These are phyloP conservation scores for Phyllosticta citribraziliensis DNA, from an alignment of 2,329 filamentous ascomycete genomes.

Conservation along the genomic window DNA sequence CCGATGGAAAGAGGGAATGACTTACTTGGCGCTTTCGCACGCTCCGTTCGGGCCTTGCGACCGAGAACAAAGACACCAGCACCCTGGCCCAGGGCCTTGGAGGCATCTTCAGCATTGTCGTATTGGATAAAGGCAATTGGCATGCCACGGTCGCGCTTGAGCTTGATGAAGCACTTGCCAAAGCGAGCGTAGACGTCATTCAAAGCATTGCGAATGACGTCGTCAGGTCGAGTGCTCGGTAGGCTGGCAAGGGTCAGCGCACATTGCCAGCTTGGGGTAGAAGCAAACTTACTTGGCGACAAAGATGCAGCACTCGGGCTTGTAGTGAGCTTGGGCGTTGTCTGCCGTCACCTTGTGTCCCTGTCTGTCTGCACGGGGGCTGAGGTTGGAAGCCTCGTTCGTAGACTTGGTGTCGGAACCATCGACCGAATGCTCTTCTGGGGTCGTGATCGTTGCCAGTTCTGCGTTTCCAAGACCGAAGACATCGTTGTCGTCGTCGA, in stretches of 20 bases:
- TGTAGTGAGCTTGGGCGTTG: constrained; percentile 1
- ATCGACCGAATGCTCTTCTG: not conserved
- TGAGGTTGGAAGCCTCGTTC: not conserved
- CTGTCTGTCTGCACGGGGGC: not conserved
- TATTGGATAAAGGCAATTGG: constrained; percentile 7
- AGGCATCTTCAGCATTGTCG: not conserved
- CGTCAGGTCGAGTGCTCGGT: not conserved
- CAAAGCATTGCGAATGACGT: not conserved
- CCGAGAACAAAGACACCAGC: not conserved
- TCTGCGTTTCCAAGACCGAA: not conserved
- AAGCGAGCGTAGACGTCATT: not conserved
- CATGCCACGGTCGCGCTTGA: constrained; percentile 3
- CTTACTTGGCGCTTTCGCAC: constrained; percentile 6
- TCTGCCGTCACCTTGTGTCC: not conserved
- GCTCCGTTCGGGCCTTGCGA: constrained; percentile 4
- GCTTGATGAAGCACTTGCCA: constrained; percentile 5
- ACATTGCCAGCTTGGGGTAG: not conserved
- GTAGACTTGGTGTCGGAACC: too few relatives aligned
- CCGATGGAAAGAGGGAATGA: not conserved
- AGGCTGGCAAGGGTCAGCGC: constrained; percentile 2
- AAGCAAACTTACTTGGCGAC: constrained; percentile 5
- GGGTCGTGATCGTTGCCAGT: not conserved
- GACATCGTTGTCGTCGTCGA: not conserved
- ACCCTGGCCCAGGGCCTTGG: not conserved
- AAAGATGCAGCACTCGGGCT: constrained; percentile 6